These are phyloP conservation scores for Aspergillus piperis DNA, from an alignment of 2,329 filamentous ascomycete genomes.

Conservation along the genomic window DNA sequence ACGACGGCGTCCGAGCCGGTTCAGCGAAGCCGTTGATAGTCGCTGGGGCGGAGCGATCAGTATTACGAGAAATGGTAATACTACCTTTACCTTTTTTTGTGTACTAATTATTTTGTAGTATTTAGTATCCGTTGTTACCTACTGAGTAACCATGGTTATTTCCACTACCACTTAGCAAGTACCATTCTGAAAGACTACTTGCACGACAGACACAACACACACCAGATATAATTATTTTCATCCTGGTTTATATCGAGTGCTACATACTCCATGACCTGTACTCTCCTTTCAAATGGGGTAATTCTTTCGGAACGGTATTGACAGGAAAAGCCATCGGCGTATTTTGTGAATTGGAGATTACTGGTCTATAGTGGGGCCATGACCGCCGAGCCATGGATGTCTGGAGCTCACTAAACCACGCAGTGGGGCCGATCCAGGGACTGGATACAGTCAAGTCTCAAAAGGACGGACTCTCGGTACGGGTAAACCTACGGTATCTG, in stretches of 20 bases:
- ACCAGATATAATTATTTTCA: no score
- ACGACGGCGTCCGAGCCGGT: constrained; percentile 22
- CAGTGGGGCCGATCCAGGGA: constrained; percentile 15
- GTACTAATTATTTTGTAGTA: no score
- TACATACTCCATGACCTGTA: no score
- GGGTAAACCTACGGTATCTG: neutral
- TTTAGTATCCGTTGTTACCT: no score
- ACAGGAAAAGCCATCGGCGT: neutral
- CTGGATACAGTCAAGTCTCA: constrained; percentile 3
- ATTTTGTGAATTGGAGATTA: neutral
- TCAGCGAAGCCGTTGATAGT: constrained; percentile 20
- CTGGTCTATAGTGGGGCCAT: neutral
- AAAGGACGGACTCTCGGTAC: neutral
- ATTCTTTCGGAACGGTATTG: neutral
- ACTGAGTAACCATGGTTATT: no score
- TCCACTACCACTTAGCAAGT: no score
- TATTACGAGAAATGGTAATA: neutral
- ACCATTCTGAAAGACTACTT: no score
- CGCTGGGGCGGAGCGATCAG: constrained; percentile 1
- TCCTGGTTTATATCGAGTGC: no score
- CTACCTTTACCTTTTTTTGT: no score
- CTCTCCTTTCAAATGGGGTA: neutral
- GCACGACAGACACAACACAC: no score
- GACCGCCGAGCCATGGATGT: constrained; percentile 2
- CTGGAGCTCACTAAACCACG: constrained; percentile 2